Evolutionary conservation across 768 basidiomycete genomes (phyloP).

Genomic region (Cystobasidium onofrii): DNA sequence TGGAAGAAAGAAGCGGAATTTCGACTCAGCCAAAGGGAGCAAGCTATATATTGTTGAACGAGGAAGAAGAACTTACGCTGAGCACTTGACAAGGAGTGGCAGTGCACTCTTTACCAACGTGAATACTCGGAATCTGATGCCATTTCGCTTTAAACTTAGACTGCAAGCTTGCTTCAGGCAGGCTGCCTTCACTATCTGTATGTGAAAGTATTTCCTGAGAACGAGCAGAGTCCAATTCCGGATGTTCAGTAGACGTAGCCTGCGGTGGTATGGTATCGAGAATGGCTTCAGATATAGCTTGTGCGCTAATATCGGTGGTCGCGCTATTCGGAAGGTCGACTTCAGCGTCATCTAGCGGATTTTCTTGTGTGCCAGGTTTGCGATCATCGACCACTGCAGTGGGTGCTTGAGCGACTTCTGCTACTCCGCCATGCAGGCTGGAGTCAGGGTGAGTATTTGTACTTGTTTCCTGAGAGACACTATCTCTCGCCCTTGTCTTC

Average conservation of each 20-base stretch:
- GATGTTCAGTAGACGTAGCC: not conserved
- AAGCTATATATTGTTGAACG: too few species aligned
- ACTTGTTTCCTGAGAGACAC: too few species aligned
- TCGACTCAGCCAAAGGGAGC: too few species aligned
- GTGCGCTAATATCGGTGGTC: not conserved
- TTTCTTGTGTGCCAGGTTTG: not conserved
- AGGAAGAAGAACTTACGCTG: not conserved
- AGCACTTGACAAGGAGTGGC: not conserved
- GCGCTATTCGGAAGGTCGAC: not conserved
- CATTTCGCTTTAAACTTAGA: not conserved
- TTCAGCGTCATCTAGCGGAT: not conserved
- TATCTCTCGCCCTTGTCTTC: not conserved
- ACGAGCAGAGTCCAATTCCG: not conserved
- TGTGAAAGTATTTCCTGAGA: not conserved
- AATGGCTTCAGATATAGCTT: not conserved
- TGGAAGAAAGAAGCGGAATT: not conserved
- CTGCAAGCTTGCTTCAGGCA: not conserved
- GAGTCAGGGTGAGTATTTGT: too few species aligned
- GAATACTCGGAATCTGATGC: not conserved
- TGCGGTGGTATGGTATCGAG: not conserved
- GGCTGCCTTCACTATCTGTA: not conserved
- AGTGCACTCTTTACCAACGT: not conserved
- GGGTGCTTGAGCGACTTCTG: not conserved
- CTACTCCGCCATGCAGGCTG: too few species aligned
- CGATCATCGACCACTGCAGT: too few species aligned